phyloP scores from a whole-genome alignment of 257 asterid species.

The Linderniella brevidens region DNA sequence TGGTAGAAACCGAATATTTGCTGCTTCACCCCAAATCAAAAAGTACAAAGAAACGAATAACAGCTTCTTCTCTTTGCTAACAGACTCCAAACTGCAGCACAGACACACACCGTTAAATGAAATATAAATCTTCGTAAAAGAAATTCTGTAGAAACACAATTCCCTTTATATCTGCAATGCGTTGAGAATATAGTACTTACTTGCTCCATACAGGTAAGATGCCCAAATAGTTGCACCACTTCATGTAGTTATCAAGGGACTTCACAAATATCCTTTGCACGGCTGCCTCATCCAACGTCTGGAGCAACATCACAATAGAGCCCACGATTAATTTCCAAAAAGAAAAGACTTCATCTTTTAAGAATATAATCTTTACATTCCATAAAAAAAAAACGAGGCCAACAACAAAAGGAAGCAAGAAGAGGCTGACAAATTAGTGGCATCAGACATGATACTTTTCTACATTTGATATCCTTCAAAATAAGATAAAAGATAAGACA shows the following conservation, averaged over 20 bases:
- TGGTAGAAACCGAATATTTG: constrained; percentile 91
- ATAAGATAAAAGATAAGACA: no score
- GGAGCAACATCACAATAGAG: constrained; percentile 10
- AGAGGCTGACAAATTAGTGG: no score
- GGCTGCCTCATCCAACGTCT: constrained; percentile 96
- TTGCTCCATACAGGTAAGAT: constrained; percentile 89
- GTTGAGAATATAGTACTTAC: constrained; percentile 24
- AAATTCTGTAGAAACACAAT: background rate
- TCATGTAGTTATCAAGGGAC: constrained; percentile 89
- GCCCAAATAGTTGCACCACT: constrained; percentile 82
- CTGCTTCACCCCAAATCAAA: constrained; percentile 97
- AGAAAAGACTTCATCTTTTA: background rate
- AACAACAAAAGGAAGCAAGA: no score
- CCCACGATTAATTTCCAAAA: background rate
- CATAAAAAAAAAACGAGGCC: no score
- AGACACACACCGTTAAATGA: constrained; percentile 4
- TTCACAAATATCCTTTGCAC: constrained; percentile 72
- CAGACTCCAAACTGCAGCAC: constrained; percentile 58
- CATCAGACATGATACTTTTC: no score
- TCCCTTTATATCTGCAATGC: no score
- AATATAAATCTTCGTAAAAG: constrained; percentile 6
- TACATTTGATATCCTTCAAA: no score
- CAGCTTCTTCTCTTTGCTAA: constrained; percentile 89
- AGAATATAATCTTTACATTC: no score
- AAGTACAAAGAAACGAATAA: constrained; percentile 62